These are phyloP conservation scores for Thielaviopsis euricoi DNA, from an alignment of 2,329 filamentous ascomycete genomes.

Conservation along the genomic window DNA sequence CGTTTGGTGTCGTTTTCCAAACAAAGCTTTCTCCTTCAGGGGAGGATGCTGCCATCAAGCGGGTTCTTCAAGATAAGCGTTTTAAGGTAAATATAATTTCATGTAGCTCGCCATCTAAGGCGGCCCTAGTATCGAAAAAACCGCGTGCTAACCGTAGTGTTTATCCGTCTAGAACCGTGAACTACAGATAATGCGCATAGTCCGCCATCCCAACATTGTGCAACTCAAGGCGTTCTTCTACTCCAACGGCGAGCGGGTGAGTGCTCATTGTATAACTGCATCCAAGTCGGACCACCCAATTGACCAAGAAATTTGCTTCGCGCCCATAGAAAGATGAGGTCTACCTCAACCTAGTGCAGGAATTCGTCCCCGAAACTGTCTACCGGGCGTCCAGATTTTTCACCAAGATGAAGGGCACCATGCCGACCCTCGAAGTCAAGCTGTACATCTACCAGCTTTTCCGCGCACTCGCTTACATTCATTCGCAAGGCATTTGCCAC, in stretches of 20 bases:
- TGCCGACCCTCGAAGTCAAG: conserved; percentile 98
- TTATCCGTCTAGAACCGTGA: conserved; percentile 67
- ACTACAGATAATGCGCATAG: conserved; percentile 98
- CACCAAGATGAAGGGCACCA: conserved; percentile 99
- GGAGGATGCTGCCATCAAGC: conserved; percentile 97
- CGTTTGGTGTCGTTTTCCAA: conserved; percentile 97
- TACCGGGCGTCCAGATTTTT: conserved; percentile 97
- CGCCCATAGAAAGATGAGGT: conserved; percentile 79
- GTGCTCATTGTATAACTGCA: conserved; percentile 14
- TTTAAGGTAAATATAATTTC: conserved; percentile 64
- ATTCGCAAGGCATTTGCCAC: conserved; percentile 98
- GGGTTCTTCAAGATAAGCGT: conserved; percentile 95
- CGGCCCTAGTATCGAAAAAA: background rate
- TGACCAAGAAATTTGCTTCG: background rate
- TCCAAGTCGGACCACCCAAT: background rate
- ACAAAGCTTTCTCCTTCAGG: conserved; percentile 96
- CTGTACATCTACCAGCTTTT: conserved; percentile 99
- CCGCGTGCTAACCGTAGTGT: background rate
- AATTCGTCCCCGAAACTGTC: conserved; percentile 95
- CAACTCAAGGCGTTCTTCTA: conserved; percentile 99
- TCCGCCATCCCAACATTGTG: conserved; percentile 96
- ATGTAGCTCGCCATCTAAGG: background rate
- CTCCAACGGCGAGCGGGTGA: conserved; percentile 93
- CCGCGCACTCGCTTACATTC: conserved; percentile 93
- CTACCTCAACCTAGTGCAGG: conserved; percentile 93